Evolutionary conservation across 345 rosid genomes (phyloP), one percentile per base, ranked within the genome.

Genomic region (Eutrema heterophyllum): DNA sequence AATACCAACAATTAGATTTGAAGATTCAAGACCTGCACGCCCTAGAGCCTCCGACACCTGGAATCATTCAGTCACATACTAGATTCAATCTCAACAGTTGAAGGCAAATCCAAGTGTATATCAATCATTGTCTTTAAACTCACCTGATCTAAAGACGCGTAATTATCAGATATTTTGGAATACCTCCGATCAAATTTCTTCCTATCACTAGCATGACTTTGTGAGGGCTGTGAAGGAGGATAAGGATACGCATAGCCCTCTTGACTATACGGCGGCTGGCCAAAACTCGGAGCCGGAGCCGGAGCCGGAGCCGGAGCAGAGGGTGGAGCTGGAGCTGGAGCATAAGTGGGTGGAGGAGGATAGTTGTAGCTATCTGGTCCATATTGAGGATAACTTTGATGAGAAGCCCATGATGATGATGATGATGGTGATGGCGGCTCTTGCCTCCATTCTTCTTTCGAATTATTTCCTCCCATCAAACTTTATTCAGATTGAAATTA

Each of bases 1-100:
- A 72, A 95, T 82, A 67, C 99, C 99, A 55, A 95, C 88, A 45
- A 95, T 83, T 61, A 95, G 97, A 86, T 95, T 95, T n/a, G 98
- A 95, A 67, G 99, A 92, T 82, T 95, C 98, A 44, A 95, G 87
- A 56, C 99, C 99, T 15, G 98, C 87, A 59, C 64, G 85, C 26
- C 90, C 86, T 70, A 95, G 92, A 62, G 93, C 99, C 73, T 64
- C 94, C 0, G 96, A 83, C 32, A 95, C 99, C 99, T 77, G 56
- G 16, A 63, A 71, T 18, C 40, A 64, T 26, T 40, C 13, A 76
- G 21, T 32, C 21, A 33, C 21, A 55, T 12, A n/a, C 15, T 21
- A 53, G 70, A 49, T 12, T 51, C 35, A 24, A 7, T n/a, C 14
- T 51, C 66, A 62, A 32, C 4, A 26, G 4, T 9, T 5, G 8